These are phyloP conservation scores for Nakazawaea pomicola DNA, from an alignment of 805 yeast genomes.

Conservation along the genomic window DNA sequence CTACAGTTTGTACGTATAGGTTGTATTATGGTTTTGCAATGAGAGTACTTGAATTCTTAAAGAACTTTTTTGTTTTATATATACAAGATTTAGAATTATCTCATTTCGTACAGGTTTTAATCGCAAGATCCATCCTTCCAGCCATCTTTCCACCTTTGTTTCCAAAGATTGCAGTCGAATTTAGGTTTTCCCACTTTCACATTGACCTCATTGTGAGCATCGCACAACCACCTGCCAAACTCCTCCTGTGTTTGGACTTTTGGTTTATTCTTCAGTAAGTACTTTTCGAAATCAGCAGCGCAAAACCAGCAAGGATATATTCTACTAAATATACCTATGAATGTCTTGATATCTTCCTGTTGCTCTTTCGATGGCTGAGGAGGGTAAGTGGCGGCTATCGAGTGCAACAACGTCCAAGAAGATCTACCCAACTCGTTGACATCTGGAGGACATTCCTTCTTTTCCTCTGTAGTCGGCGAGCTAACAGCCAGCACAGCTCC, in stretches of 20 bases:
- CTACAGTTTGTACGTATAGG: constrained; percentile 24
- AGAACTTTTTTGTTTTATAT: not conserved
- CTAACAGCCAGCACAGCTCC: too few relatives aligned
- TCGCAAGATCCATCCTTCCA: constrained; percentile 69
- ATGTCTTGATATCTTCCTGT: constrained; percentile 67
- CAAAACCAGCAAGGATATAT: constrained; percentile 94
- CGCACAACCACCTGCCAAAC: constrained; percentile 88
- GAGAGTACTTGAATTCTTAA: too few relatives aligned
- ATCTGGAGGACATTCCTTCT: constrained; percentile 80
- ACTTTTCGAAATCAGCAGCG: constrained; percentile 74
- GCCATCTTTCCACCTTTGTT: constrained; percentile 91
- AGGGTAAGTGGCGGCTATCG: constrained; percentile 89
- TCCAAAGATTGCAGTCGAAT: constrained; percentile 89
- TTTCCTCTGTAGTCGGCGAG: constrained; percentile 28
- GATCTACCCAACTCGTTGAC: constrained; percentile 74
- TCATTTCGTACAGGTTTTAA: constrained; percentile 16
- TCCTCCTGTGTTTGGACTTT: constrained; percentile 64
- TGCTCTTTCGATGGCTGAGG: constrained; percentile 53
- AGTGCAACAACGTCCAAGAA: constrained; percentile 89
- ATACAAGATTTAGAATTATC: constrained; percentile 10
- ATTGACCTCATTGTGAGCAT: constrained; percentile 94
- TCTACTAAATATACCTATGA: constrained; percentile 65
- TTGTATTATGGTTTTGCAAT: too few relatives aligned
- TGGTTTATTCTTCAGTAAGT: constrained; percentile 50
- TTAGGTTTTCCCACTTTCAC: constrained; percentile 75